A percentile compares a stretch with the other conserved stretches of the same genome.
These are phyloP conservation scores for Pleurotus djamor DNA, from an alignment of 768 basidiomycete genomes.

Conservation along the genomic window DNA sequence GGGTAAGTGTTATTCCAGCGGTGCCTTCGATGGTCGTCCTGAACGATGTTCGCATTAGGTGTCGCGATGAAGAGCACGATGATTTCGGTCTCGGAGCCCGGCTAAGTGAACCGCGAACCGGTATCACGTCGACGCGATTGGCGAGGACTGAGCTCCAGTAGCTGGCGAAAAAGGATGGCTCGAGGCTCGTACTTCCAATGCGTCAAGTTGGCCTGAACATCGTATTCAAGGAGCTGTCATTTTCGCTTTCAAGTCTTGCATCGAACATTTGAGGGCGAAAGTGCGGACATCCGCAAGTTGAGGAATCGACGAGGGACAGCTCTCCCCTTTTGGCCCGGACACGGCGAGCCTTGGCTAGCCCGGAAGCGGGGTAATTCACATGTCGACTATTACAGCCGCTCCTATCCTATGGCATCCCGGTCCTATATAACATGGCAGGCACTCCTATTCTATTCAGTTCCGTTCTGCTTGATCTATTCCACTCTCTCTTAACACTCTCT, in stretches of 20 bases:
- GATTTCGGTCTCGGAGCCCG: too few relatives aligned
- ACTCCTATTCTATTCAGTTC: not conserved
- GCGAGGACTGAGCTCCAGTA: too few relatives aligned
- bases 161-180: too few relatives aligned
- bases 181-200: too few relatives aligned
- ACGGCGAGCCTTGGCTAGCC: conserved; percentile 6
- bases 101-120: too few relatives aligned
- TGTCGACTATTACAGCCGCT: not conserved
- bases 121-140: too few relatives aligned
- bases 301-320: not conserved
- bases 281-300: conserved; percentile 1
- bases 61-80: too few relatives aligned
- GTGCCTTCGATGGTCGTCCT: too few relatives aligned
- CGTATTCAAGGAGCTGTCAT: too few relatives aligned
- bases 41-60: too few relatives aligned
- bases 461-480: not conserved
- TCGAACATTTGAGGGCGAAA: not conserved
- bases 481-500: not conserved
- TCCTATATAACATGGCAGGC: not conserved
- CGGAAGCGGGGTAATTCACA: not conserved
- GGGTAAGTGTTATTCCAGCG: too few relatives aligned
- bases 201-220: too few relatives aligned
- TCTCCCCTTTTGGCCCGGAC: conserved; percentile 1
- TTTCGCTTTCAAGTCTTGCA: not conserved
- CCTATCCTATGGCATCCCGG: conserved; percentile 1